These are phyloP conservation scores for Penicillium tannophilum DNA, from an alignment of 495 filamentous ascomycete genomes.

Conservation along the genomic window DNA sequence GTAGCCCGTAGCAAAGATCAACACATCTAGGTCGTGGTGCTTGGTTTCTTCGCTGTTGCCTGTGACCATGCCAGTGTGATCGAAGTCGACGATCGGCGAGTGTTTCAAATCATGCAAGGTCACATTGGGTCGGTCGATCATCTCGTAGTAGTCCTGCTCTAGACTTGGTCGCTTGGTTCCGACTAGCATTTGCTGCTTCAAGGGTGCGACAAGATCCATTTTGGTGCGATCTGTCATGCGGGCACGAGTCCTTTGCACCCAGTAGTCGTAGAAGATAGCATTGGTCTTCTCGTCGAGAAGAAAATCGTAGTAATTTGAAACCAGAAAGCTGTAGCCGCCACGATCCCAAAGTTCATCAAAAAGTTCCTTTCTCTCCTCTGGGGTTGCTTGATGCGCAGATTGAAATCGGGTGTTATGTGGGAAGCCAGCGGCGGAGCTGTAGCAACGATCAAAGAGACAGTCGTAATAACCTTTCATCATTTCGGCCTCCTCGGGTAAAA, in stretches of 20 bases:
- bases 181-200: constrained; percentile 46
- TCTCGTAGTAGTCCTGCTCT: constrained; percentile 58
- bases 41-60: constrained; percentile 29
- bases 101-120: constrained; percentile 49
- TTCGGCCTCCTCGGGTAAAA: constrained; percentile 44
- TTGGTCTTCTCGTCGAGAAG: constrained; percentile 49
- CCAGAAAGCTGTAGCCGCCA: constrained; percentile 53
- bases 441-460: constrained; percentile 34
- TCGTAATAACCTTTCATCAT: constrained; percentile 46
- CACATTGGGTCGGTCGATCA: constrained; percentile 54
- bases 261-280: constrained; percentile 54
- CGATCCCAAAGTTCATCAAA: constrained; percentile 50
- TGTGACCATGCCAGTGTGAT: constrained; percentile 43
- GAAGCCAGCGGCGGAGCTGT: constrained; percentile 48
- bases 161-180: constrained; percentile 56
- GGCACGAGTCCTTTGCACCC: constrained; percentile 49
- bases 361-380: constrained; percentile 45
- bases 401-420: constrained; percentile 39
- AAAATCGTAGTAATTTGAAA: constrained; percentile 53
- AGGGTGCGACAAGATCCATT: constrained; percentile 53
- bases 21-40: constrained; percentile 48
- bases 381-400: constrained; percentile 47
- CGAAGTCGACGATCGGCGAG: constrained; percentile 50
- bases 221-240: constrained; percentile 51
- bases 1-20: constrained; percentile 57